Evolutionary conservation across 805 yeast genomes (phyloP), one percentile per base, ranked within the genome.

Genomic region (Starmerella davenportii): DNA sequence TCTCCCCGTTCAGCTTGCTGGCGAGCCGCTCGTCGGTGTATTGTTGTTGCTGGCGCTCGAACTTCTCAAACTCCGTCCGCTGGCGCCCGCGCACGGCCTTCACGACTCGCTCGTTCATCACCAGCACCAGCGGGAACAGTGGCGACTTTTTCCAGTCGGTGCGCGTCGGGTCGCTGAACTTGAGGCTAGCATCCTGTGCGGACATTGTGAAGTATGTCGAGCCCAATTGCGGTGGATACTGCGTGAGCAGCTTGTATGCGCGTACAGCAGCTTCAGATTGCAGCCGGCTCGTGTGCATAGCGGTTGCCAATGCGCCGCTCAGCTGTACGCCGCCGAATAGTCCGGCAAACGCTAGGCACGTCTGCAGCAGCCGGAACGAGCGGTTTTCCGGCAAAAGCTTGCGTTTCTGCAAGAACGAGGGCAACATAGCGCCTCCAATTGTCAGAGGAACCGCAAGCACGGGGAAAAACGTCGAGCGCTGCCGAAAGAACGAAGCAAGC

Each of bases 181-280:
- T 44, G 17, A 46, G 37, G 13, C 41, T 37, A 9, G 49, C 49
- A 28, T 36, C 33, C 30, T 30, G 21, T 4, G 49, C 44, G 3
- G 51, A 46, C 39, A 46, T 30, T 4, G 37, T 17, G 33, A 40
- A 50, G 45, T 50, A 50, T 9, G 45, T 45, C 30, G 44, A 16
- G 15, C 52, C 52, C 14, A 50, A 32, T 14, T 50, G 52, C 2
- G 54, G 45, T 4, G 51, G 51, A 23, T 41, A 41, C 27, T n/a
- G 35, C 21, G 44, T 42, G 30, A 50, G 36, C 15, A 34, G 28
- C 14, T 17, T 16, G 40, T 49, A 50, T 13, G 47, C 46, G 13
- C 35, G 28, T 13, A 18, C 30, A 2, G 41, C 44, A 4, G 44
- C 29, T 16, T 30, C 34, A 8, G 21, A 28, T 13, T 28, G 27